These are phyloP conservation scores for Haematococcus sp. DNA, from an alignment of 139 green algal genomes.

Conservation along the genomic window DNA sequence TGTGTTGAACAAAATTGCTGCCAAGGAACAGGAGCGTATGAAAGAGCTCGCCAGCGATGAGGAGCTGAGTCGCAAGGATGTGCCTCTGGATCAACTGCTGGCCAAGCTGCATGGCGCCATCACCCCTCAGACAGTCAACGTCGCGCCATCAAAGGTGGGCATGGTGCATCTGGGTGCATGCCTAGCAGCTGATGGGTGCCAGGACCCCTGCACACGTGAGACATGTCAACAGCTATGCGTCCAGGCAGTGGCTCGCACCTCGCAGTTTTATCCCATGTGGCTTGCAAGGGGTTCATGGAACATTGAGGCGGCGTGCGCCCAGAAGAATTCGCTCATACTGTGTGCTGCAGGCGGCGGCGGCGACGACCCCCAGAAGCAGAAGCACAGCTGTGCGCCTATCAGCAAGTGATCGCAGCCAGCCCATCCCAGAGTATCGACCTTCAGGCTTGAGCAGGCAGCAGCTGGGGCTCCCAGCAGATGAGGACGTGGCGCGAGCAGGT, in stretches of 20 bases:
- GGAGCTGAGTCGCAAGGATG: slow-evolving; percentile 22
- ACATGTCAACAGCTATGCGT: too few species aligned
- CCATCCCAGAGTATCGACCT: not conserved
- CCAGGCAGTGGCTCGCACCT: too few species aligned
- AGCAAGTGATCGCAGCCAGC: not conserved
- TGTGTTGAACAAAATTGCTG: slow-evolving; percentile 15
- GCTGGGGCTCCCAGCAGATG: not conserved
- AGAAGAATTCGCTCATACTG: not conserved
- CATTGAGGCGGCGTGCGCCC: not conserved
- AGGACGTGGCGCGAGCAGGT: not conserved
- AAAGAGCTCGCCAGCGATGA: slow-evolving; percentile 20
- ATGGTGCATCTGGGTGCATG: too few species aligned
- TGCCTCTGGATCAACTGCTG: slow-evolving; percentile 17
- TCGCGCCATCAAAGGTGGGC: not conserved
- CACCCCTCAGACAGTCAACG: not conserved
- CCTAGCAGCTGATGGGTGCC: too few species aligned
- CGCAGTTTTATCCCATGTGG: too few species aligned
- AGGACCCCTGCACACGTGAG: too few species aligned
- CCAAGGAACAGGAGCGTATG: slow-evolving; percentile 24
- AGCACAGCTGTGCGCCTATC: not conserved
- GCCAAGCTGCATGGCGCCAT: slow-evolving; percentile 19
- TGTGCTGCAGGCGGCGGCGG: not conserved
- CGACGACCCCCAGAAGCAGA: not conserved
- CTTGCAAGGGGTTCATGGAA: not conserved
- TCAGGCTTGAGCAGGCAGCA: slow-evolving; percentile 1